Conservation (phyloP, 140 eudicot species). For the Ambrosia hybrid region DNA sequence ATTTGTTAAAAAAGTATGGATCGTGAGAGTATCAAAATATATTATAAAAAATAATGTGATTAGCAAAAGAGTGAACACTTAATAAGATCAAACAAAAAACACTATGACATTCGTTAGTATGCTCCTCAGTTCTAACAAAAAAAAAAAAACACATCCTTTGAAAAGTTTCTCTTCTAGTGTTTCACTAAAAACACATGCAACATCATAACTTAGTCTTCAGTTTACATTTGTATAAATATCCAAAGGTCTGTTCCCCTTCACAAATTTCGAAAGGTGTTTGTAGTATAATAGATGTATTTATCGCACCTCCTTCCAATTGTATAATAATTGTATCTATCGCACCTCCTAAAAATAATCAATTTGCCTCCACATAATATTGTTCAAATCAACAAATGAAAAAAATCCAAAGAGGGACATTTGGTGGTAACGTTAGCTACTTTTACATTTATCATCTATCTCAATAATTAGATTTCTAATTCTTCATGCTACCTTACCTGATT, state of each 20-base stretch:
- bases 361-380: constrained; percentile 6
- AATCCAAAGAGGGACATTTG: no score
- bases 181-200: not conserved
- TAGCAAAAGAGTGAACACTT: not conserved
- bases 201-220: constrained; percentile 1
- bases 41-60: not conserved
- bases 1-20: not conserved
- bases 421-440: no score
- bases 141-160: not conserved
- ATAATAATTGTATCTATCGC: not conserved
- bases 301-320: not conserved
- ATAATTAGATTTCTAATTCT: no score
- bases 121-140: not conserved
- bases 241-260: constrained; percentile 12
- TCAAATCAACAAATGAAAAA: not conserved
- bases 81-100: not conserved
- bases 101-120: constrained; percentile 3
- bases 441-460: no score
- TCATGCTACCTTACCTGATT: not conserved
- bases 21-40: not conserved
- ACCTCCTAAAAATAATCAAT: not conserved
- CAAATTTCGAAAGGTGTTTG: not conserved
- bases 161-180: not conserved
- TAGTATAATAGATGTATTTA: not conserved
- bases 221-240: not conserved